Percentiles rank a stretch among this genome's conserved stretches.
phyloP scores from a whole-genome alignment of 352 stramenopile genomes.

The Plasmopara halstedii region DNA sequence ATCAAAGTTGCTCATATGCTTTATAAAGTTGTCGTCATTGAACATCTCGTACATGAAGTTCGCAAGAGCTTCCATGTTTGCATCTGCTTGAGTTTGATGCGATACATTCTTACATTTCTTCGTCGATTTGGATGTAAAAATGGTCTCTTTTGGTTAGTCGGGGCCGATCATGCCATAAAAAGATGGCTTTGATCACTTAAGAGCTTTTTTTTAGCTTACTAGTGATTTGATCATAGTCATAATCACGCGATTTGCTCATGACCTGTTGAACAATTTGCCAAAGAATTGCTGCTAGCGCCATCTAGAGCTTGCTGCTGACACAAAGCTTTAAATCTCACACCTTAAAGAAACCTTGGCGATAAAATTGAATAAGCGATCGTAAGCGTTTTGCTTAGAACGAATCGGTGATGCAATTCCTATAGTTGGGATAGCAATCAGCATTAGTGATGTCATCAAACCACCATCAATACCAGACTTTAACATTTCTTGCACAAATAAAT shows the following conservation, averaged over 20 bases:
- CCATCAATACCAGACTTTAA: constrained; percentile 10
- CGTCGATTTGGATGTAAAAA: background rate
- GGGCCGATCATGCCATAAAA: too few species aligned
- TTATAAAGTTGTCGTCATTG: background rate
- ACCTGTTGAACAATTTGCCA: background rate
- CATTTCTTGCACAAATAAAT: constrained; percentile 15
- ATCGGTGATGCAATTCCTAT: constrained; percentile 11
- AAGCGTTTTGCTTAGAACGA: constrained; percentile 5
- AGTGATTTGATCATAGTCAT: background rate
- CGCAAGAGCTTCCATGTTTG: too few species aligned
- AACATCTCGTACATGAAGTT: background rate
- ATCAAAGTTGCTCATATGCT: background rate
- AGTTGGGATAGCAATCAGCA: background rate
- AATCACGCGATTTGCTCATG: background rate
- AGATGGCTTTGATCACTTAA: background rate
- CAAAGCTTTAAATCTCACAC: background rate
- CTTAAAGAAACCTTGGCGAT: constrained; percentile 1
- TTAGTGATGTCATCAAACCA: constrained; percentile 10
- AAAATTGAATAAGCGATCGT: constrained; percentile 1
- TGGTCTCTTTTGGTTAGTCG: background rate
- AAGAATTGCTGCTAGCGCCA: background rate
- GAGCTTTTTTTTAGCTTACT: background rate
- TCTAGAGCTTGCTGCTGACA: background rate
- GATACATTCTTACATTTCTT: background rate
- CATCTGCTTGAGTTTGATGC: too few species aligned